These are phyloP conservation scores for Penicilliopsis zonata DNA, from an alignment of 495 filamentous ascomycete species.

Conservation along the genomic window DNA sequence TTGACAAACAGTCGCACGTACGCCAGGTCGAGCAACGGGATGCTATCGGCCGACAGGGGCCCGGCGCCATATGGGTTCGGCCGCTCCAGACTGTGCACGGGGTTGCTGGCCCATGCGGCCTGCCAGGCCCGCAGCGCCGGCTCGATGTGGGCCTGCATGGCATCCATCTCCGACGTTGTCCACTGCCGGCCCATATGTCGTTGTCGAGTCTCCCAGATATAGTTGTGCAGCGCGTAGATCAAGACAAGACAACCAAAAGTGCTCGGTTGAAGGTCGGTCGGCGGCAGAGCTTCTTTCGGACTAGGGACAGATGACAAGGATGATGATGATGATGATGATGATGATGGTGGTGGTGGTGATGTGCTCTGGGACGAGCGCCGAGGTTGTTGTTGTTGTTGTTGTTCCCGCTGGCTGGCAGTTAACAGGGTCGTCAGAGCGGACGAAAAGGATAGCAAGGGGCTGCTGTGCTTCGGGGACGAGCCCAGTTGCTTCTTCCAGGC, in stretches of 20 bases:
- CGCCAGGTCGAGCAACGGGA: slow-evolving; percentile 87
- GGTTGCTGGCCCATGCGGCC: slow-evolving; percentile 81
- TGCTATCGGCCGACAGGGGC: slow-evolving; percentile 84
- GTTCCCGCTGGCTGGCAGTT: slow-evolving; percentile 64
- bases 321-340: slow-evolving; percentile 34
- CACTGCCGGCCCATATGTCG: slow-evolving; percentile 80
- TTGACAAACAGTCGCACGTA: slow-evolving; percentile 93
- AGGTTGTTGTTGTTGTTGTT: slow-evolving; percentile 37
- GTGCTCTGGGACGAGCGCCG: slow-evolving; percentile 30
- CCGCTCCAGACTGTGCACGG: slow-evolving; percentile 74
- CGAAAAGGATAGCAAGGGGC: slow-evolving; percentile 61
- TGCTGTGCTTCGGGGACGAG: slow-evolving; percentile 54
- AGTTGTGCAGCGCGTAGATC: slow-evolving; percentile 94
- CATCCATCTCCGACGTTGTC: slow-evolving; percentile 85
- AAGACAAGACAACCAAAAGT: slow-evolving; percentile 89
- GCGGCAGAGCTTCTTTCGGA: slow-evolving; percentile 29
- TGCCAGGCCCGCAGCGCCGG: slow-evolving; percentile 93
- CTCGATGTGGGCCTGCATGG: slow-evolving; percentile 94
- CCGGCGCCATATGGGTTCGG: slow-evolving; percentile 85
- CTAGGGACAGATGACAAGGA: slow-evolving; percentile 26
- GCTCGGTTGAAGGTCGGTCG: slow-evolving; percentile 68
- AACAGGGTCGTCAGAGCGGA: slow-evolving; percentile 69
- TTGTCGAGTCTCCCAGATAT: slow-evolving; percentile 96
- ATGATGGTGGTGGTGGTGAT: slow-evolving; percentile 48
- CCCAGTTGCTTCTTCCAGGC: slow-evolving; percentile 70